These are phyloP conservation scores for Yamadazyma tumulicola DNA, from an alignment of 805 yeast genomes.

Conservation along the genomic window DNA sequence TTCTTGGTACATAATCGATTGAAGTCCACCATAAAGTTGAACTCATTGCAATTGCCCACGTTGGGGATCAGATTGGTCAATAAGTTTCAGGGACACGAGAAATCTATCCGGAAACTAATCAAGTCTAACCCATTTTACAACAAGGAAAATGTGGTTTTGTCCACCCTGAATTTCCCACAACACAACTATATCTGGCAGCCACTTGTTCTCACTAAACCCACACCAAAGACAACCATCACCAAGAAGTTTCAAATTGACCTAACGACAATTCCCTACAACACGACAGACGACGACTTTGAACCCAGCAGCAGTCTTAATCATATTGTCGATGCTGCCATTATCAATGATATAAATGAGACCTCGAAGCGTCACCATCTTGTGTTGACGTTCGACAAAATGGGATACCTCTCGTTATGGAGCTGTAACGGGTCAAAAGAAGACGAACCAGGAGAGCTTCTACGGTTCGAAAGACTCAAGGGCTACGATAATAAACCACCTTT, in stretches of 20 bases:
- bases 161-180: slow-evolving; percentile 35
- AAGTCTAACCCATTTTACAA: slow-evolving; percentile 48
- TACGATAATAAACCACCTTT: slow-evolving; percentile 1
- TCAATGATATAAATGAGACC: slow-evolving; percentile 27
- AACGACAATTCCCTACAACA: not conserved
- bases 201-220: slow-evolving; percentile 17
- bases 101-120: slow-evolving; percentile 65
- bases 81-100: slow-evolving; percentile 81
- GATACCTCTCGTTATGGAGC: slow-evolving; percentile 57
- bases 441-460: slow-evolving; percentile 27
- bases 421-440: slow-evolving; percentile 38
- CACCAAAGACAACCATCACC: slow-evolving; percentile 24
- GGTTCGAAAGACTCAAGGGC: slow-evolving; percentile 1
- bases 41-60: slow-evolving; percentile 16
- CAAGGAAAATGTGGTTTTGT: slow-evolving; percentile 27
- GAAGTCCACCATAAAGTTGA: slow-evolving; percentile 31
- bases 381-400: slow-evolving; percentile 26
- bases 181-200: slow-evolving; percentile 45
- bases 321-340: slow-evolving; percentile 30
- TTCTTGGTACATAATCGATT: slow-evolving; percentile 35
- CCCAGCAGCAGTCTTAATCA: no score
- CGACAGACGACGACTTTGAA: slow-evolving; percentile 1
- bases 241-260: slow-evolving; percentile 29
- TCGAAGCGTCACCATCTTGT: slow-evolving; percentile 28
- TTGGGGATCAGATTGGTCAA: slow-evolving; percentile 20